Evolutionary conservation across 345 rosid genomes (phyloP).

Genomic region (Citropsis articulata): DNA sequence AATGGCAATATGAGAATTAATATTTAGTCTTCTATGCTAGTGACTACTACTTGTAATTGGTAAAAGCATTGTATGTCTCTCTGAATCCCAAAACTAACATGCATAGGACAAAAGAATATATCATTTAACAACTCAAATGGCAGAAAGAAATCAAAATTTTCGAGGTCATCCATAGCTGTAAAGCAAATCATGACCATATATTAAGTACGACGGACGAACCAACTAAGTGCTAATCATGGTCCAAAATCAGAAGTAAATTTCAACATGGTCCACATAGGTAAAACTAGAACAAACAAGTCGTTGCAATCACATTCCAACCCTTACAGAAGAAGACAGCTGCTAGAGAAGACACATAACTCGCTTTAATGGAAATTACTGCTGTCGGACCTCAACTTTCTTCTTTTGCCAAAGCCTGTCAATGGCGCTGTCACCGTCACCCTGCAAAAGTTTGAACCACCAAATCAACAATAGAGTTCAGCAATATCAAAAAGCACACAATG

Average conservation of each 20-base stretch:
- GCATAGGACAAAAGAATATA: not conserved
- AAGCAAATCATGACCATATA: not conserved
- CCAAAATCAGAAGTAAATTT: not conserved
- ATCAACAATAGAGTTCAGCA: not conserved
- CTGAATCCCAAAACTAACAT: not conserved
- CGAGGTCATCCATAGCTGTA: not conserved
- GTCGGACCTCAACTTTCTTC: constrained; percentile 41
- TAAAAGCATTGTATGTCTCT: not conserved
- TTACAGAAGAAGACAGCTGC: not conserved
- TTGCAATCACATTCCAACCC: constrained; percentile 1
- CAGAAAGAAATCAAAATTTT: not conserved
- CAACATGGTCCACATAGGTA: constrained; percentile 5
- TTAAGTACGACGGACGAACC: not conserved
- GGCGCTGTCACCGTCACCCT: constrained; percentile 61
- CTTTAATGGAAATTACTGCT: constrained; percentile 10
- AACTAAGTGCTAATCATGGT: not conserved
- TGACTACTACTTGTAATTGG: not conserved
- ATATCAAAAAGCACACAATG: not conserved
- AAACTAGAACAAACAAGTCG: not conserved
- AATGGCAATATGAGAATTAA: too few relatives aligned
- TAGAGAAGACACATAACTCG: not conserved
- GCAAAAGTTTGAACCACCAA: constrained; percentile 10
- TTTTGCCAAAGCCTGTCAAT: constrained; percentile 62
- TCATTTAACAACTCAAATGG: not conserved
- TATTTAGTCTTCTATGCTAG: not conserved